phyloP scores from a whole-genome alignment of 148 eudicot species.

The Vaccinium darrowii region DNA sequence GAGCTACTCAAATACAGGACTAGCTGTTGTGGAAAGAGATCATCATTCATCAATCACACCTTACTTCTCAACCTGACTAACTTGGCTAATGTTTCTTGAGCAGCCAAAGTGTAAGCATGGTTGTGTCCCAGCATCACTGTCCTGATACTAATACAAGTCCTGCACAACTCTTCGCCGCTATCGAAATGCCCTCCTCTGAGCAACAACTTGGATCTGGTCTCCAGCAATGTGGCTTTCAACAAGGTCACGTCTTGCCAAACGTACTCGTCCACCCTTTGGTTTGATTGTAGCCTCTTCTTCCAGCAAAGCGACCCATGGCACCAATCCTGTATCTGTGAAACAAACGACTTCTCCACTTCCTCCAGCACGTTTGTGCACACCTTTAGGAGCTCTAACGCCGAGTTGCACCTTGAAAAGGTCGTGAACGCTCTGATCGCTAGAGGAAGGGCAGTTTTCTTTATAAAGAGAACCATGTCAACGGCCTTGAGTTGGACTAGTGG shows the following conservation, averaged over 20 bases:
- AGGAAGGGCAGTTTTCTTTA: constrained; percentile 73
- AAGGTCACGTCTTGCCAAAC: constrained; percentile 92
- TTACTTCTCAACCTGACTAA: constrained; percentile 81
- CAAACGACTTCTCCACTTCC: constrained; percentile 83
- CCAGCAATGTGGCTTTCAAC: constrained; percentile 75
- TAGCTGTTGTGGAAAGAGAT: neutral
- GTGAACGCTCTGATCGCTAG: constrained; percentile 68
- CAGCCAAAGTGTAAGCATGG: constrained; percentile 78
- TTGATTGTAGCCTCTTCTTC: constrained; percentile 51
- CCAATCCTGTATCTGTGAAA: constrained; percentile 79
- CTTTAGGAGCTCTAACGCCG: constrained; percentile 71
- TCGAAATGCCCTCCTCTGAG: constrained; percentile 80
- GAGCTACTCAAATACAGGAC: constrained; percentile 19
- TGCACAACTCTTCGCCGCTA: constrained; percentile 78
- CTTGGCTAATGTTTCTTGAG: constrained; percentile 88
- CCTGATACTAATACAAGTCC: constrained; percentile 85
- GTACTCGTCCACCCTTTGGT: constrained; percentile 72
- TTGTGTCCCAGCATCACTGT: constrained; percentile 89
- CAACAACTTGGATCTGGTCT: constrained; percentile 76
- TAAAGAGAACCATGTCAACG: constrained; percentile 65
- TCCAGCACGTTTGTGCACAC: constrained; percentile 82
- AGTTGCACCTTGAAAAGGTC: constrained; percentile 70
- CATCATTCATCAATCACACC: constrained; percentile 30
- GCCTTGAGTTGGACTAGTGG: constrained; percentile 69
- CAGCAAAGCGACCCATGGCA: constrained; percentile 71